Evolutionary conservation across 768 basidiomycete species (phyloP).

Genomic region (Collybiopsis luxurians): DNA sequence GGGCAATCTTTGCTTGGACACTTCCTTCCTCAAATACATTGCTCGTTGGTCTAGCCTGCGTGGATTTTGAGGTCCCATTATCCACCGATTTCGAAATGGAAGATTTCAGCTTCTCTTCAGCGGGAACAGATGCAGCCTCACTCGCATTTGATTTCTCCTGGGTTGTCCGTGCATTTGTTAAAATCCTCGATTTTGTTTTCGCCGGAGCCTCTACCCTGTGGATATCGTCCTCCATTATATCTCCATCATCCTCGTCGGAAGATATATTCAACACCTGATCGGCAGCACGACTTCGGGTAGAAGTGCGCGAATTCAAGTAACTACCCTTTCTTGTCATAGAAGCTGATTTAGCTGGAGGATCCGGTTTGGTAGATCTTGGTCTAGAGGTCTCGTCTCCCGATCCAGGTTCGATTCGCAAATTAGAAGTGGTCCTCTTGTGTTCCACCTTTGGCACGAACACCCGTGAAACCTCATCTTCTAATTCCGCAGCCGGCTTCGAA

Average conservation of each 20-base stretch:
- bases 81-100: too few relatives aligned
- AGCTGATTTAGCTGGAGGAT: not conserved
- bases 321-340: conserved; percentile 3
- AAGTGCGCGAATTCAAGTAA: not conserved
- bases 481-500: not conserved
- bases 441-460: not conserved
- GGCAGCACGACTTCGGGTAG: not conserved
- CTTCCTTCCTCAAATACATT: not conserved
- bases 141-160: not conserved
- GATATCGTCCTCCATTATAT: conserved; percentile 13
- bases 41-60: not conserved
- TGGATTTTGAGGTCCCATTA: too few relatives aligned
- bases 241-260: conserved; percentile 34
- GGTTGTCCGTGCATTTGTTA: not conserved
- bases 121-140: not conserved
- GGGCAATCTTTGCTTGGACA: conserved; percentile 6
- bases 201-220: not conserved
- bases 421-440: not conserved
- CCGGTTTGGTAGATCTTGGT: not conserved
- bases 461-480: not conserved
- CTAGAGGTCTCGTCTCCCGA: not conserved
- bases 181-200: not conserved
- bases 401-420: not conserved
- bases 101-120: not conserved
- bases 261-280: conserved; percentile 40